A percentile compares a stretch with the other conserved stretches of the same genome.
phyloP scores from a whole-genome alignment of 352 stramenopile genomes.

The Phytophthora pistaciae region DNA sequence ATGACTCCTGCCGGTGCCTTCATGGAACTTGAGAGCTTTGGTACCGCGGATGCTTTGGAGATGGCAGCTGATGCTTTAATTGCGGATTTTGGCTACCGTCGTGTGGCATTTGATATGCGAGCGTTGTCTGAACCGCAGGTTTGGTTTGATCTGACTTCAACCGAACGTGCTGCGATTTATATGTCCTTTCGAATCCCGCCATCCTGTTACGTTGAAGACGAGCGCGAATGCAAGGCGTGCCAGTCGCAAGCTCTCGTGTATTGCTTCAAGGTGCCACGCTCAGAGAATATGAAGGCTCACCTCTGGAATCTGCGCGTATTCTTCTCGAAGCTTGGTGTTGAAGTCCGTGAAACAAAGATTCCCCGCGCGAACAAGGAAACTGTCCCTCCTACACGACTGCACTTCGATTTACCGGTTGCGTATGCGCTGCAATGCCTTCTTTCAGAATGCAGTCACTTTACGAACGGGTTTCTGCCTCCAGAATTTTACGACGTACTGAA shows the following conservation, averaged over 20 bases:
- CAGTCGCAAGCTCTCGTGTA: slow-evolving; percentile 56
- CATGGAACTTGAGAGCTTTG: slow-evolving; percentile 37
- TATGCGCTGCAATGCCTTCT: slow-evolving; percentile 66
- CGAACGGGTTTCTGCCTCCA: slow-evolving; percentile 45
- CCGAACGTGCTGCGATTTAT: slow-evolving; percentile 31
- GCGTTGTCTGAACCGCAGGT: slow-evolving; percentile 49
- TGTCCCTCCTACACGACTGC: neutral
- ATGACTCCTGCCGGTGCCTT: slow-evolving; percentile 45
- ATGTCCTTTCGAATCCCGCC: slow-evolving; percentile 49
- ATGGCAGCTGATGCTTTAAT: slow-evolving; percentile 29
- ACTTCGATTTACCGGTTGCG: slow-evolving; percentile 41
- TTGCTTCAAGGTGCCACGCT: slow-evolving; percentile 32
- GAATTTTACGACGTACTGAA: slow-evolving; percentile 50
- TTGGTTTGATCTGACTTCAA: slow-evolving; percentile 54
- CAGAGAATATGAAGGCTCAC: slow-evolving; percentile 17
- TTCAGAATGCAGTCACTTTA: slow-evolving; percentile 56
- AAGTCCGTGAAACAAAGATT: slow-evolving; percentile 61
- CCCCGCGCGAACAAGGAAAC: slow-evolving; percentile 11
- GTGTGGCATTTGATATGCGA: slow-evolving; percentile 57
- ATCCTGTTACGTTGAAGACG: slow-evolving; percentile 40
- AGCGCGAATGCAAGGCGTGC: slow-evolving; percentile 40
- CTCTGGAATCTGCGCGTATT: slow-evolving; percentile 59
- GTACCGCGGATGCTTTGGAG: slow-evolving; percentile 19
- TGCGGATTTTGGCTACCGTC: slow-evolving; percentile 21
- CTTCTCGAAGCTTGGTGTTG: slow-evolving; percentile 55